Conservation (phyloP, 2,329 filamentous ascomycete species). For the Claviceps pazoutovae region DNA sequence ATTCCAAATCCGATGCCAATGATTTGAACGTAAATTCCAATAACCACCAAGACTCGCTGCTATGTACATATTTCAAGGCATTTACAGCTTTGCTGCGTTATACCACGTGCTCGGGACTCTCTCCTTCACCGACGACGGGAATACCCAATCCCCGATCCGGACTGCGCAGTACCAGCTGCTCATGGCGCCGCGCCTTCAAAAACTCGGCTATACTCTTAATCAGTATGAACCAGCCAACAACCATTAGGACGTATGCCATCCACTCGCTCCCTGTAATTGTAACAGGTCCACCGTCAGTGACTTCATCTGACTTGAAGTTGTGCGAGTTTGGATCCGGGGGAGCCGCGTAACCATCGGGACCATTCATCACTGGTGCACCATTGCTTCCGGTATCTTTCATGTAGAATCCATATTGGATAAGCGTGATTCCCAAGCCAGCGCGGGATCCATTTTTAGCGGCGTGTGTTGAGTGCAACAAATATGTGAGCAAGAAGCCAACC, state of each 20-base stretch:
- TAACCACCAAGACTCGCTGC: background rate
- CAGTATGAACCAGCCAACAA: conserved; percentile 94
- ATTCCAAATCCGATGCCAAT: background rate
- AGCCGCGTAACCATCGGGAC: conserved; percentile 46
- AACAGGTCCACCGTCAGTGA: conserved; percentile 34
- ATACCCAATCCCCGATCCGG: conserved; percentile 77
- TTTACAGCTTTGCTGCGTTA: conserved; percentile 21
- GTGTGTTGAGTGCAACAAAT: conserved; percentile 93
- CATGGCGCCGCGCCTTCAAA: conserved; percentile 72
- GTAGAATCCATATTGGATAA: conserved; percentile 94
- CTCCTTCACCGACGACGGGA: conserved; percentile 75
- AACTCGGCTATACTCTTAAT: conserved; percentile 92
- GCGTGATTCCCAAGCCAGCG: conserved; percentile 83
- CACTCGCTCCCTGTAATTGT: conserved; percentile 67
- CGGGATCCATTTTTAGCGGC: conserved; percentile 95
- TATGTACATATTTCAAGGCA: background rate
- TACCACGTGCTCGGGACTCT: conserved; percentile 64
- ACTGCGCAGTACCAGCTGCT: conserved; percentile 84
- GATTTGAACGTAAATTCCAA: background rate
- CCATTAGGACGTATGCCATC: conserved; percentile 87
- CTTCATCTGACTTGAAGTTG: conserved; percentile 64
- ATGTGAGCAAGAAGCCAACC: conserved; percentile 93
- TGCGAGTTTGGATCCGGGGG: conserved; percentile 84
- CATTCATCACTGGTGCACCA: conserved; percentile 29
- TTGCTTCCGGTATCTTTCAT: conserved; percentile 55